A percentile compares a stretch with the other conserved stretches of the same genome.
Conservation (phyloP, 495 filamentous ascomycete species). For the Penicillium psychrofluorescens region DNA sequence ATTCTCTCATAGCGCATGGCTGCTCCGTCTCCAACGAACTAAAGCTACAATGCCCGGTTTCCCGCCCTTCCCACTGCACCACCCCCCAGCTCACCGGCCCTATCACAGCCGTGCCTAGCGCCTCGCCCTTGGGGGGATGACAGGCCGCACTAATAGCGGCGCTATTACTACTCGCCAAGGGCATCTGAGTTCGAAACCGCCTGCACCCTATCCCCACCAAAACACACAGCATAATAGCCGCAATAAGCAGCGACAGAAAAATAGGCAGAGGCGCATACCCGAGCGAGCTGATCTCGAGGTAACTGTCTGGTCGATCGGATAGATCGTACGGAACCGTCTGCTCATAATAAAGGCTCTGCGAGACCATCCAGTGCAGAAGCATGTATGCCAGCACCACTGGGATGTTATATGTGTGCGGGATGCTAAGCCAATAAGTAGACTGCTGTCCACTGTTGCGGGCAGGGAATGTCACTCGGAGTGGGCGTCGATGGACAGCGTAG, state of each 20-base stretch:
- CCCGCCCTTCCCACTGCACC: no score
- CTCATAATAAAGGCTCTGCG: slow-evolving; percentile 32
- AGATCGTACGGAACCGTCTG: slow-evolving; percentile 10
- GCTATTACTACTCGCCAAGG: slow-evolving; percentile 33
- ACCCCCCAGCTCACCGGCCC: no score
- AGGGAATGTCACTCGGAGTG: slow-evolving; percentile 41
- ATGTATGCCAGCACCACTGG: slow-evolving; percentile 19
- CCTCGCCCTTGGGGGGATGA: slow-evolving; percentile 14
- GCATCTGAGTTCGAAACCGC: slow-evolving; percentile 25
- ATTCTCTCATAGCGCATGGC: no score
- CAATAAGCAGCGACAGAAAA: slow-evolving; percentile 16
- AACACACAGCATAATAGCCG: slow-evolving; percentile 7
- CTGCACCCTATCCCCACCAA: slow-evolving; percentile 10
- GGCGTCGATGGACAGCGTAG: neutral
- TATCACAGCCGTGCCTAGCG: no score
- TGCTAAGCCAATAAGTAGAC: slow-evolving; percentile 30
- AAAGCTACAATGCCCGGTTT: no score
- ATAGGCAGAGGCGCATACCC: slow-evolving; percentile 23
- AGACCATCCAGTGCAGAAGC: slow-evolving; percentile 34
- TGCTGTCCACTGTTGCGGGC: slow-evolving; percentile 29
- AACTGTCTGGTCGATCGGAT: neutral
- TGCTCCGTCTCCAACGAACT: no score
- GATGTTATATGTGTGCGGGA: slow-evolving; percentile 34
- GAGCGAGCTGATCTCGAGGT: slow-evolving; percentile 12
- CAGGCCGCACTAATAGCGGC: slow-evolving; percentile 44